Evolutionary conservation across 768 basidiomycete genomes (phyloP).

Genomic region (Suillus ampliporus): DNA sequence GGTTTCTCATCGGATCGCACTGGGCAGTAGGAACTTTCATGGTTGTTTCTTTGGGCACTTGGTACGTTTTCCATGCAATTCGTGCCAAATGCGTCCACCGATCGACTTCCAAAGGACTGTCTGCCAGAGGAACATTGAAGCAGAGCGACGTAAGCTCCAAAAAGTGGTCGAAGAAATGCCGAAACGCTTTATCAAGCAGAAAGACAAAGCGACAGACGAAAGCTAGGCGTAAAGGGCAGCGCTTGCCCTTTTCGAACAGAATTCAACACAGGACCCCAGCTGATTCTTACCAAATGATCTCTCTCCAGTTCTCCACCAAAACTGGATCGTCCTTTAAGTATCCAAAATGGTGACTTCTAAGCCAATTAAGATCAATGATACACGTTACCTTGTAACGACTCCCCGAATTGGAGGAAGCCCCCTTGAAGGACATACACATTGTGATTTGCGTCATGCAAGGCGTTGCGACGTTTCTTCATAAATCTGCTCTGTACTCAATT

Average conservation of each 20-base stretch:
- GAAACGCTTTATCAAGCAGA: slow-evolving; percentile 53
- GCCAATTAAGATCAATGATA: not conserved
- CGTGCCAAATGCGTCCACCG: slow-evolving; percentile 1
- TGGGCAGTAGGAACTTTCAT: slow-evolving; percentile 83
- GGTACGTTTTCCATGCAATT: slow-evolving; percentile 50
- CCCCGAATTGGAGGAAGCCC: slow-evolving; percentile 77
- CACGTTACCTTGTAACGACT: slow-evolving; percentile 62
- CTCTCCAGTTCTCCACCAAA: slow-evolving; percentile 80
- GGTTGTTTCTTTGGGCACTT: slow-evolving; percentile 68
- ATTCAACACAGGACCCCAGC: not conserved
- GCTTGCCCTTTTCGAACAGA: not conserved
- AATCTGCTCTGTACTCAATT: slow-evolving; percentile 47
- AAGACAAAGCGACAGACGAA: slow-evolving; percentile 29
- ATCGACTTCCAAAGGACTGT: slow-evolving; percentile 53
- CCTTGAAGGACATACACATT: slow-evolving; percentile 70
- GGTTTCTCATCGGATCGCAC: slow-evolving; percentile 68
- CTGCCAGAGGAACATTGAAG: slow-evolving; percentile 59
- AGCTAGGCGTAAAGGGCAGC: slow-evolving; percentile 5
- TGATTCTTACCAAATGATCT: slow-evolving; percentile 60
- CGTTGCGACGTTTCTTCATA: slow-evolving; percentile 68
- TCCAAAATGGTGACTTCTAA: slow-evolving; percentile 1
- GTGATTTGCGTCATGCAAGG: slow-evolving; percentile 52
- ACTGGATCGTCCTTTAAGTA: slow-evolving; percentile 59
- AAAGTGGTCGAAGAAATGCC: slow-evolving; percentile 67
- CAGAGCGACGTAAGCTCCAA: slow-evolving; percentile 60